Conservation (phyloP, 2,329 filamentous ascomycete species). For the Thelonectria olida region DNA sequence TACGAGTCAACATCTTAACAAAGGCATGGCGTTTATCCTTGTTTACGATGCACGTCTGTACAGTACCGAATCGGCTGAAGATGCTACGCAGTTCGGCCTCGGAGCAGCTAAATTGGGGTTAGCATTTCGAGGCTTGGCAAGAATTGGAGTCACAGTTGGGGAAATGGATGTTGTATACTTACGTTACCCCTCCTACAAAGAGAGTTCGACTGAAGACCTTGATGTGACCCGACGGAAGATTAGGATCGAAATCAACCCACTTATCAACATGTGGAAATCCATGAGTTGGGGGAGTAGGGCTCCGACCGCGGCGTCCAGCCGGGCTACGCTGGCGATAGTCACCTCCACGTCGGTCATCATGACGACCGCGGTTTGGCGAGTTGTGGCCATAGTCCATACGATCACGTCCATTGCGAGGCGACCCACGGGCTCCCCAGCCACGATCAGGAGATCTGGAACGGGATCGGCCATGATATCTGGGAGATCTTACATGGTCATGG, state of each 20-base stretch:
- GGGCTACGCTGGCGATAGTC: constrained; percentile 93
- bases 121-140: constrained; percentile 27
- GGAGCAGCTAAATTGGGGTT: constrained; percentile 63
- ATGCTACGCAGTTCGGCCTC: constrained; percentile 84
- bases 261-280: constrained; percentile 59
- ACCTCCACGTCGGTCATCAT: constrained; percentile 65
- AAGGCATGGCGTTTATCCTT: constrained; percentile 98
- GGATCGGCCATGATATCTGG: constrained; percentile 68
- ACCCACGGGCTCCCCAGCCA: constrained; percentile 73
- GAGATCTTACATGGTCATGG: constrained; percentile 69
- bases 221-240: constrained; percentile 79
- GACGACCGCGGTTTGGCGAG: constrained; percentile 68
- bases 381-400: constrained; percentile 81
- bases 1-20: constrained; percentile 95
- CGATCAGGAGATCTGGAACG: constrained; percentile 83
- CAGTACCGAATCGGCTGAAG: constrained; percentile 83
- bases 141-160: constrained; percentile 35
- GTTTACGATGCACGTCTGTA: constrained; percentile 98
- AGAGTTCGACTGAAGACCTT: constrained; percentile 95
- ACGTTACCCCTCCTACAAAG: constrained; percentile 95
- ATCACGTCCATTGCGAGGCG: constrained; percentile 68
- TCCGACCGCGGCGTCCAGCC: constrained; percentile 71
- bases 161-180: constrained; percentile 52
- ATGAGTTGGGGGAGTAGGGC: constrained; percentile 65
- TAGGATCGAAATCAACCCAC: constrained; percentile 82